These are phyloP conservation scores for Rubia balearica DNA, from an alignment of 305 asterid genomes.

Conservation along the genomic window DNA sequence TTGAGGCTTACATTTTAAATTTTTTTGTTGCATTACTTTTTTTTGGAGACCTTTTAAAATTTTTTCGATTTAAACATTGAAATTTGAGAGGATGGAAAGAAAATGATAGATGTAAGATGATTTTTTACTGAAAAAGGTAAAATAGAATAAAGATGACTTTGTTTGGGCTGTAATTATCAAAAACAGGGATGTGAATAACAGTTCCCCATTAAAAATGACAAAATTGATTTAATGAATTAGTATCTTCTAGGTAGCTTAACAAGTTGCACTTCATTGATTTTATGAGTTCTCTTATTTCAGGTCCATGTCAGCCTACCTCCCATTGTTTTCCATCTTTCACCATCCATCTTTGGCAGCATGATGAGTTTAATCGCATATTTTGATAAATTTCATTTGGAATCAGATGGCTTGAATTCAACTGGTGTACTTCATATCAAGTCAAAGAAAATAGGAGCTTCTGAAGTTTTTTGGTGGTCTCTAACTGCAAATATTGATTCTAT, in stretches of 20 bases:
- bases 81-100: too few relatives aligned
- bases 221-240: neutral
- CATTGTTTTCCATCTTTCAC: constrained; percentile 60
- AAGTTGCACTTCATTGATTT: constrained; percentile 1
- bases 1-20: too few relatives aligned
- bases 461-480: constrained; percentile 49
- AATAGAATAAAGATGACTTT: too few relatives aligned
- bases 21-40: neutral
- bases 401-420: constrained; percentile 24
- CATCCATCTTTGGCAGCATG: constrained; percentile 45
- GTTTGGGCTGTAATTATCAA: too few relatives aligned
- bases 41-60: too few relatives aligned
- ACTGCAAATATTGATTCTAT: constrained; percentile 44
- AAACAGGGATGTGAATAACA: too few relatives aligned
- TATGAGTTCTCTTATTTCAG: constrained; percentile 39
- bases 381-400: constrained; percentile 34
- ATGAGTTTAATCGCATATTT: constrained; percentile 43
- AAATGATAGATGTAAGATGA: too few relatives aligned
- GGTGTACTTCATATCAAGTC: constrained; percentile 26
- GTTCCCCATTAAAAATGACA: too few relatives aligned
- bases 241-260: neutral
- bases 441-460: constrained; percentile 28
- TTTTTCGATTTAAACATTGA: too few relatives aligned
- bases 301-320: constrained; percentile 56
- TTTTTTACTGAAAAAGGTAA: too few relatives aligned